Base-by-base conservation (phyloP, 495 filamentous ascomycete genomes). In the Trichoderma erinaceum region DNA sequence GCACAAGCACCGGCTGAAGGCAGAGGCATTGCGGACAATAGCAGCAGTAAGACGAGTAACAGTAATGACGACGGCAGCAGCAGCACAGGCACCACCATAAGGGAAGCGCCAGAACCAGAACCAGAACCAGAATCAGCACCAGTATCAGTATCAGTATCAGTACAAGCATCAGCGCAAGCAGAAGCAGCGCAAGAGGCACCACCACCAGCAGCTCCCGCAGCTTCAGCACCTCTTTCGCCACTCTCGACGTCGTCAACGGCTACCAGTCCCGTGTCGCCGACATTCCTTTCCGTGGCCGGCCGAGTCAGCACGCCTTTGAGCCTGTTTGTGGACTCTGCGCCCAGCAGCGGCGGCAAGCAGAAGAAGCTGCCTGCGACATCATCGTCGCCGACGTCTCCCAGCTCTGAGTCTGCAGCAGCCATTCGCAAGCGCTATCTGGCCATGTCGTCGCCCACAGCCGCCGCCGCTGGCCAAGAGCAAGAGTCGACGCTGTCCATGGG, bases 221-320 rank as follows among this genome's bases (percentile, higher is more conserved):
- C n/a, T 13, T 11, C 44, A n/a, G 13, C 44, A 61, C 56, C 23
- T 25, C 15, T 21, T 18, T 61, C 56, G 56, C 23, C 56, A 32
- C 41, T 50, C 65, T 66, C 65, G 65, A 66, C 65, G 10, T 41
- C 38, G 3, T 27, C 65, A 10, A 43, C 65, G 29, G 65, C 65
- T 12, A 35, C 73, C 21, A 72, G 69, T 44, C 69, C 71, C 12
- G 52, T 67, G 23, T 73, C 74, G 64, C 68, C 74, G 74, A 70
- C 73, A 61, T 77, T 75, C 67, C 71, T 78, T 29, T 70, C 73
- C 16, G 66, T 76, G 52, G 71, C 75, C 66, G 77, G 78, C 46
- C 74, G 77, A 32, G 73, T 76, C 16, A 78, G 79, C 67, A 82
- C 81, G 61, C 80, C 80, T n/a, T 68, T 83, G 58, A 81, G 80